phyloP scores from a whole-genome alignment of 2,329 filamentous ascomycete species.

The Ophiostoma novo-ulmi region DNA sequence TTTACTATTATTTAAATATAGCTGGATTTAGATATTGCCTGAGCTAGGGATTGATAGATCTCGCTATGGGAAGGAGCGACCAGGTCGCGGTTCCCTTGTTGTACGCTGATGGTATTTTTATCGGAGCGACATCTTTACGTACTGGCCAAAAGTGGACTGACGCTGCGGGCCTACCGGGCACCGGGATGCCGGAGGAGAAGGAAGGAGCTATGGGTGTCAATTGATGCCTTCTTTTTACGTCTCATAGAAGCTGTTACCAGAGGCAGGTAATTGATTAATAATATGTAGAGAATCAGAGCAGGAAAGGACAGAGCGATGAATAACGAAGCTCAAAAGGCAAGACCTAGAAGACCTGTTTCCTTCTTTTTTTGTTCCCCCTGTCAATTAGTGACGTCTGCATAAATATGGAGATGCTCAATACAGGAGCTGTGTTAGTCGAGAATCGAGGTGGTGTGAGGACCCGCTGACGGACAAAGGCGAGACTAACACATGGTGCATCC shows the following conservation, averaged over 20 bases:
- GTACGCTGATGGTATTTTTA: background rate
- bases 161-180: background rate
- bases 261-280: background rate
- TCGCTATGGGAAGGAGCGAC: background rate
- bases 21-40: background rate
- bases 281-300: background rate
- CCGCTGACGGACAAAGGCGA: background rate
- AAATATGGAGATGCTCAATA: background rate
- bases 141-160: slow-evolving; percentile 9
- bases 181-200: background rate
- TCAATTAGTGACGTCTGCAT: background rate
- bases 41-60: background rate
- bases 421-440: slow-evolving; percentile 6
- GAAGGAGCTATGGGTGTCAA: background rate
- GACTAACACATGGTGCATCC: background rate
- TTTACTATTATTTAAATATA: background rate
- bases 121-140: background rate
- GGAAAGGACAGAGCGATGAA: background rate
- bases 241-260: background rate
- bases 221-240: background rate
- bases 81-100: background rate
- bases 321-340: background rate
- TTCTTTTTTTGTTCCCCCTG: background rate
- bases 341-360: background rate
- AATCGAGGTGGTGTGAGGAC: slow-evolving; percentile 1